These are phyloP conservation scores for Colletotrichum coccodes DNA, from an alignment of 2,329 filamentous ascomycete species.

Conservation along the genomic window DNA sequence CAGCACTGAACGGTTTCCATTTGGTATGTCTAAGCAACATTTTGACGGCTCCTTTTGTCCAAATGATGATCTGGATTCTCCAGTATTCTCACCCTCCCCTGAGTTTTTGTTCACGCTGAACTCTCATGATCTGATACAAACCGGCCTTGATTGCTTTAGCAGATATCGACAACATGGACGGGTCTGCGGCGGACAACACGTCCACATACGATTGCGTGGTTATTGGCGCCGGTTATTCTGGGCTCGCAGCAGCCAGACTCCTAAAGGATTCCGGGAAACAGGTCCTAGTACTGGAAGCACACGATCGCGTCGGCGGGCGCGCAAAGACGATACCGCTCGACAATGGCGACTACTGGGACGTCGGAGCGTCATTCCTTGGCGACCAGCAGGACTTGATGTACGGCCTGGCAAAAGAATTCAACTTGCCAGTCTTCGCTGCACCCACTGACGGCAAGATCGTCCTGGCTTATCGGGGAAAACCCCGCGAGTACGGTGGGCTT, in stretches of 20 bases:
- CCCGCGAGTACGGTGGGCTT: slow-evolving; percentile 24
- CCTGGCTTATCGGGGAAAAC: slow-evolving; percentile 22
- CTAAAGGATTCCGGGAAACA: slow-evolving; percentile 25
- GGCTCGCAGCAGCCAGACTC: slow-evolving; percentile 22
- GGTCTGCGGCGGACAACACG: background rate
- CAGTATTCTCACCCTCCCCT: too few species aligned
- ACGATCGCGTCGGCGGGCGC: slow-evolving; percentile 32
- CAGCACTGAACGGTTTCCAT: slow-evolving; percentile 11
- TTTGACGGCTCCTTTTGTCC: background rate
- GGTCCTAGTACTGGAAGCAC: slow-evolving; percentile 26
- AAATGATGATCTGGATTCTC: background rate
- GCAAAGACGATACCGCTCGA: slow-evolving; percentile 20
- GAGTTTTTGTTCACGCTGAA: too few species aligned
- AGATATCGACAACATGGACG: background rate
- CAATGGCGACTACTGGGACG: slow-evolving; percentile 33
- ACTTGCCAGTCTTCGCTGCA: background rate
- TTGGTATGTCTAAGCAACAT: background rate
- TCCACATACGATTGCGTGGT: slow-evolving; percentile 31
- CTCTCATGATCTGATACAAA: background rate
- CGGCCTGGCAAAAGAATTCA: slow-evolving; percentile 24
- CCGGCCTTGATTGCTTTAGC: background rate
- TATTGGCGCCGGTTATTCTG: slow-evolving; percentile 30
- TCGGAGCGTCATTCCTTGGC: slow-evolving; percentile 36
- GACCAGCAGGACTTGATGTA: slow-evolving; percentile 33
- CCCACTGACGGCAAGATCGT: slow-evolving; percentile 27